Percentiles rank a stretch among this genome's conserved stretches.
These are phyloP conservation scores for Cardiosporidium cionae DNA, from an alignment of 169 alveolate genomes.

Conservation along the genomic window DNA sequence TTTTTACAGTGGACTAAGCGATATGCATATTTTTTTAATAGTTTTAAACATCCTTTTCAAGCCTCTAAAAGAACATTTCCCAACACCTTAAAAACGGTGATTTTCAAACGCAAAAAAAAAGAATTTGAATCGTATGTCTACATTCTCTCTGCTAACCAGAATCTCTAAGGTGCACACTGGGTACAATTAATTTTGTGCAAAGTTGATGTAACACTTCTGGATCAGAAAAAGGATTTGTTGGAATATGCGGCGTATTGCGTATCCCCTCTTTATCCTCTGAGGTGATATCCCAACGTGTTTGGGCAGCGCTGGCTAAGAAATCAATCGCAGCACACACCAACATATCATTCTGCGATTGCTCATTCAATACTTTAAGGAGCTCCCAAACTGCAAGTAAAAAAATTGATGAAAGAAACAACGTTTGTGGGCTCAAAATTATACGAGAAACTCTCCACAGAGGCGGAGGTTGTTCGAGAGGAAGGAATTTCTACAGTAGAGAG, in stretches of 20 bases:
- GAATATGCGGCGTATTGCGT: not conserved
- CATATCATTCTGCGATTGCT: not conserved
- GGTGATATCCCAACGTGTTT: conserved; percentile 9
- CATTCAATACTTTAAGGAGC: not conserved
- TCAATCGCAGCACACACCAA: conserved; percentile 4
- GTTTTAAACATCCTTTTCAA: no score
- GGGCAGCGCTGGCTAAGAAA: conserved; percentile 16
- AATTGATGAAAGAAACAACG: no score
- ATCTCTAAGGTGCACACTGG: conserved; percentile 16
- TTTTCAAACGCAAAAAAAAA: not conserved
- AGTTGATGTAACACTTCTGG: not conserved
- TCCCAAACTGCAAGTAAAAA: conserved; percentile 6
- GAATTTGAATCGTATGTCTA: not conserved
- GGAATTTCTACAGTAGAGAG: not conserved
- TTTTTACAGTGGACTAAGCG: no score
- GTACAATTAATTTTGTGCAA: conserved; percentile 2
- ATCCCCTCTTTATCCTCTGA: not conserved
- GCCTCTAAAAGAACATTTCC: no score
- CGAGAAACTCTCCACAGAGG: not conserved
- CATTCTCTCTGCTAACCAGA: not conserved
- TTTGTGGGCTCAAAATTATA: not conserved
- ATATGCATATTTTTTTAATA: no score
- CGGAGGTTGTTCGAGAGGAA: not conserved
- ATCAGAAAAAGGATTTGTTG: conserved; percentile 9
- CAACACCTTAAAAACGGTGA: no score